phyloP scores from a whole-genome alignment of 2,329 filamentous ascomycete genomes.

The Stagonosporopsis chrysanthemi region DNA sequence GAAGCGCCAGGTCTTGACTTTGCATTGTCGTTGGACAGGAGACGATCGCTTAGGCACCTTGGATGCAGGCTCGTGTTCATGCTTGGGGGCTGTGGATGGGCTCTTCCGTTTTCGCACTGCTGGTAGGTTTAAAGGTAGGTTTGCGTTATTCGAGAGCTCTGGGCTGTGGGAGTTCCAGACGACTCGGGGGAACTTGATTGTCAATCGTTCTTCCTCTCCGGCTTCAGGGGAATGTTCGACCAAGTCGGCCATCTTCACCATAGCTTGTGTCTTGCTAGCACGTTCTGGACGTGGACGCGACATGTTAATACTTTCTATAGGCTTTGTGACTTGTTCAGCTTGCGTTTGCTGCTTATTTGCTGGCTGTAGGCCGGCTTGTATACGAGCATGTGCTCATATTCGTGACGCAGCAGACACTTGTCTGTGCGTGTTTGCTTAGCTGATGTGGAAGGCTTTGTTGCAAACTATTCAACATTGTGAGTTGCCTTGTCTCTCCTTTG shows the following conservation, averaged over 20 bases:
- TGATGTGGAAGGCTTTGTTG: not conserved
- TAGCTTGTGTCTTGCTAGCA: constrained; percentile 7
- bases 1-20: constrained; percentile 24
- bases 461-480: not conserved
- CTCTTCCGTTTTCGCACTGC: not conserved
- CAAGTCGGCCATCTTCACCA: not conserved
- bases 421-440: not conserved
- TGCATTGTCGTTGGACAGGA: constrained; percentile 17
- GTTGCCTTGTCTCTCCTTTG: not conserved
- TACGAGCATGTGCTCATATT: not conserved
- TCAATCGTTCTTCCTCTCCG: not conserved
- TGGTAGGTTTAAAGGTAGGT: not conserved
- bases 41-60: not conserved
- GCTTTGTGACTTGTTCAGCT: not conserved
- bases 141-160: not conserved
- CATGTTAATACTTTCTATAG: constrained; percentile 2
- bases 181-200: constrained; percentile 19
- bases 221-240: not conserved
- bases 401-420: not conserved
- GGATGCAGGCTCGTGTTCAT: not conserved
- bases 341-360: constrained; percentile 15
- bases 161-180: constrained; percentile 23
- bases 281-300: not conserved
- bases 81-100: not conserved
- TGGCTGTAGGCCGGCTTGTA: constrained; percentile 10